Evolutionary conservation across 768 basidiomycete species (phyloP).

Genomic region (Auriscalpium vulgare): DNA sequence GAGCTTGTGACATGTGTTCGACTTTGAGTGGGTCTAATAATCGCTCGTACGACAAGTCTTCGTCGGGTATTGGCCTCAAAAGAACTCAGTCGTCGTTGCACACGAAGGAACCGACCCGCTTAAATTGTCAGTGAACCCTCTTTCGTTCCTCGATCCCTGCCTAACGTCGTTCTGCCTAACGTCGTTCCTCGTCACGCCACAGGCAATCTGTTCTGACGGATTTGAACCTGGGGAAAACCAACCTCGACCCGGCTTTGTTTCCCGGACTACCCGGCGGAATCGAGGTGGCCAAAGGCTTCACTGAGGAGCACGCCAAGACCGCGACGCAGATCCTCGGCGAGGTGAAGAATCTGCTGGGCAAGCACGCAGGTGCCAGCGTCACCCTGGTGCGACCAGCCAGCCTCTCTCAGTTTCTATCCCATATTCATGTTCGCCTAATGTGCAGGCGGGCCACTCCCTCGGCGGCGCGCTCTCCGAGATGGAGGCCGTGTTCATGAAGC

Average conservation of each 20-base stretch:
- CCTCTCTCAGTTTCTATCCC: too few relatives aligned
- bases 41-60: slow-evolving; percentile 4
- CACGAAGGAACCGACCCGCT: slow-evolving; percentile 12
- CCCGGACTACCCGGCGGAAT: not conserved
- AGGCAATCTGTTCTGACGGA: slow-evolving; percentile 9
- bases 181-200: not conserved
- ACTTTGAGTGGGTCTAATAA: not conserved
- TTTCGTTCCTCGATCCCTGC: too few relatives aligned
- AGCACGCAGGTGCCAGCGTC: slow-evolving; percentile 6
- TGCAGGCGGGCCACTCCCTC: slow-evolving; percentile 10
- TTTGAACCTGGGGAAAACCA: not conserved
- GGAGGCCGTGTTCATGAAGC: slow-evolving; percentile 11
- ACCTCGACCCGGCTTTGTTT: slow-evolving; percentile 6
- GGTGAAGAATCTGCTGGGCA: slow-evolving; percentile 7
- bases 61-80: slow-evolving; percentile 12
- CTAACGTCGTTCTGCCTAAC: not conserved
- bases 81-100: slow-evolving; percentile 10
- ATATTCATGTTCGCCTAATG: too few relatives aligned
- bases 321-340: slow-evolving; percentile 9
- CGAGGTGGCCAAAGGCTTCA: slow-evolving; percentile 4
- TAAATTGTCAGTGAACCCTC: not conserved
- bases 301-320: slow-evolving; percentile 9
- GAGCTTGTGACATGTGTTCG: slow-evolving; percentile 2
- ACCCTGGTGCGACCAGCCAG: slow-evolving; percentile 1
- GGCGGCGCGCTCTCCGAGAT: slow-evolving; percentile 14